Conservation (phyloP, 805 yeast genomes). For the Candida schatavii region DNA sequence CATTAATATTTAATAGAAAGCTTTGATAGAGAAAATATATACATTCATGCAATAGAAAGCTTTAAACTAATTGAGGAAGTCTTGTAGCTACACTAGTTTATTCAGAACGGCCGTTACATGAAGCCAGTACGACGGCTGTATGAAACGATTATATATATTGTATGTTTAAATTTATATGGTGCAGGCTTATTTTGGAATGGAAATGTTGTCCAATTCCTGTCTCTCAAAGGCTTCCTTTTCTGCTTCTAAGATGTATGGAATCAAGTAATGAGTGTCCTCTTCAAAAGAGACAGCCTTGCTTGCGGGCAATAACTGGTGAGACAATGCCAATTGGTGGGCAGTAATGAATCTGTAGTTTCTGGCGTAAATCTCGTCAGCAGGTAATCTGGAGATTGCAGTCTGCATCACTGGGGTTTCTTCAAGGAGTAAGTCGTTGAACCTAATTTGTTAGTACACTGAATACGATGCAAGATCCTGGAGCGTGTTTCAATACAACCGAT, state of each 20-base stretch:
- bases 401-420: constrained; percentile 88
- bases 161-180: constrained; percentile 18
- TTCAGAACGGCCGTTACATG: too few species aligned
- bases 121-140: too few species aligned
- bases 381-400: constrained; percentile 85
- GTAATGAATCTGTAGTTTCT: constrained; percentile 90
- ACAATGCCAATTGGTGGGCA: constrained; percentile 83
- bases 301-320: constrained; percentile 82
- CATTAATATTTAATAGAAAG: too few species aligned
- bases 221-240: constrained; percentile 90
- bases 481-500: too few species aligned
- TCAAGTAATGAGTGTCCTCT: constrained; percentile 78
- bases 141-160: constrained; percentile 5
- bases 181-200: constrained; percentile 17
- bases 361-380: constrained; percentile 78
- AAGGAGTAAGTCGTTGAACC: constrained; percentile 79
- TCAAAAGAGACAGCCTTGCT: constrained; percentile 74
- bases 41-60: too few species aligned
- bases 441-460: constrained; percentile 20
- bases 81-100: too few species aligned
- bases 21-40: too few species aligned
- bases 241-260: constrained; percentile 89
- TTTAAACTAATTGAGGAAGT: too few species aligned
- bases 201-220: constrained; percentile 81
- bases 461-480: too few species aligned